Evolutionary conservation across 2,329 filamentous ascomycete species (phyloP), one percentile per base, ranked within the genome.

Genomic region (Aspergillus latus): DNA sequence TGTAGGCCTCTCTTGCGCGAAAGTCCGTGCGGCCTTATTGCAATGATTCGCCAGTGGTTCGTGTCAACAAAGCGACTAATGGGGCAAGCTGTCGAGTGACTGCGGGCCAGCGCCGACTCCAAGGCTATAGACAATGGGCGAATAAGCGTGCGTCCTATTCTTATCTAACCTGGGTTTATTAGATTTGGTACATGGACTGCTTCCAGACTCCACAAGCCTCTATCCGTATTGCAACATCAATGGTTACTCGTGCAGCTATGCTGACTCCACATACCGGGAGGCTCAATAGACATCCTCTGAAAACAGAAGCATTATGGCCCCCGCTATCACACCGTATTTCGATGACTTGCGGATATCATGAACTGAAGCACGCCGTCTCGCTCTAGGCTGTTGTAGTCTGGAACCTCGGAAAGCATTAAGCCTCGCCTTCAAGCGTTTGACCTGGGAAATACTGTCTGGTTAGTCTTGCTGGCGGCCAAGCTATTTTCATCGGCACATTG

Each of bases 21-120:
- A 42, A 11, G 32, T 46, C 30, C 29, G 34, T 30, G 47, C 30
- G 26, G 44, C 28, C 37, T 29, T n/a, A 37, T 10, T 30, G 26
- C 42, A 26, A 21, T 45, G 43, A 57, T 57, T 49, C 45, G 40
- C n/a, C 32, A 30, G 49, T 44, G n/a, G 10, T 26, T 36, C 28
- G 1, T 8, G 15, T 28, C 40, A 21, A 44, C 10, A 29, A 30
- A 44, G 37, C 43, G 30, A 42, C 43, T 40, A 29, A 56, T 28
- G 16, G 30, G 30, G 49, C 37, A 56, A 51, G 29, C 39, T 49
- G 54, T 51, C 43, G 48, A 56, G 47, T 57, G 54, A 49, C 54
- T 34, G 49, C 45, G 39, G 32, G 15, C 44, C 40, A 53, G 54
- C 40, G 40, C 45, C 54, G 26, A 52, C 44, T 26, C 43, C 37